phyloP scores from a whole-genome alignment of 345 rosid genomes.

The Dovyalis caffra region DNA sequence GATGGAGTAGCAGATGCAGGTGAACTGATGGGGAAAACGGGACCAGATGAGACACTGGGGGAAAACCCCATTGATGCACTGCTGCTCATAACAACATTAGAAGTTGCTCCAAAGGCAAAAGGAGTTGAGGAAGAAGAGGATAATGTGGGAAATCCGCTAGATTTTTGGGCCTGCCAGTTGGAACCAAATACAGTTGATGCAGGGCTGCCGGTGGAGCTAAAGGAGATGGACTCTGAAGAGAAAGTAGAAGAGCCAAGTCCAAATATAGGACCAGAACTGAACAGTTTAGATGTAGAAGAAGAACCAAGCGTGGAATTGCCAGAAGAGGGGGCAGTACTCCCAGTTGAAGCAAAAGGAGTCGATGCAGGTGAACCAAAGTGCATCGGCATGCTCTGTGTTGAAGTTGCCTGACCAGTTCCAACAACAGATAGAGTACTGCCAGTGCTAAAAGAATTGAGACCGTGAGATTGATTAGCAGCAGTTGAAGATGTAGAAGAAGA shows the following conservation, averaged over 20 bases:
- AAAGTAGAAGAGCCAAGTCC: conserved; percentile 41
- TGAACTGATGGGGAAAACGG: conserved; percentile 52
- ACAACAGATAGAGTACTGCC: too few species aligned
- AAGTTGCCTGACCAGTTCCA: conserved; percentile 43
- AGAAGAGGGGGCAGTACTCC: conserved; percentile 41
- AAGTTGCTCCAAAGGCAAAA: conserved; percentile 50
- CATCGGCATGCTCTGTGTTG: conserved; percentile 50
- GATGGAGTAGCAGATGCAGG: conserved; percentile 42
- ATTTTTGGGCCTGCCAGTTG: conserved; percentile 50
- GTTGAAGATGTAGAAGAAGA: too few species aligned
- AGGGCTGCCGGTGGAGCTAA: conserved; percentile 42
- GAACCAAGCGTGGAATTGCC: conserved; percentile 49
- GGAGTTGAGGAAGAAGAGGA: conserved; percentile 44
- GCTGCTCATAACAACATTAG: conserved; percentile 35
- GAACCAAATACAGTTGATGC: conserved; percentile 48
- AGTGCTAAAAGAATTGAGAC: too few species aligned
- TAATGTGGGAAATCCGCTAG: conserved; percentile 43
- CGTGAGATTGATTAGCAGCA: too few species aligned
- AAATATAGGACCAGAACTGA: conserved; percentile 49
- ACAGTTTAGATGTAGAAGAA: conserved; percentile 43
- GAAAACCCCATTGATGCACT: conserved; percentile 48
- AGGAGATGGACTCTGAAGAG: conserved; percentile 35
- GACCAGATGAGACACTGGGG: conserved; percentile 36
- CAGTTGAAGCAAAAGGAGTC: conserved; percentile 45
- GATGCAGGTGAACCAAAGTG: conserved; percentile 52